phyloP scores from a whole-genome alignment of 345 rosid species.

The Arabidopsis suecica region DNA sequence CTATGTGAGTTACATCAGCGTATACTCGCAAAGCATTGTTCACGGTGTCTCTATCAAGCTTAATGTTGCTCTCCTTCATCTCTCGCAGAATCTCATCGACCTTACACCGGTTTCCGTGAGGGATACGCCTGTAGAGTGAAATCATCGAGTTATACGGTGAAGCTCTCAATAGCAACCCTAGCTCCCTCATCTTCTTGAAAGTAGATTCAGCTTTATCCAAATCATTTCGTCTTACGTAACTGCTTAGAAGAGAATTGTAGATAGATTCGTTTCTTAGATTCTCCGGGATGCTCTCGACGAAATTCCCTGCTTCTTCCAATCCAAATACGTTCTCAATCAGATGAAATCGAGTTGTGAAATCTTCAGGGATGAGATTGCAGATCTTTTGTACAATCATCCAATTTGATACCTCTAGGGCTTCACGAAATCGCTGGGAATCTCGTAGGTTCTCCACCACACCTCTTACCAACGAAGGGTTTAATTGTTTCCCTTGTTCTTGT shows the following conservation, averaged over 20 bases:
- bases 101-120: neutral
- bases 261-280: constrained; percentile 1
- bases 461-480: neutral
- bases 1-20: constrained; percentile 2
- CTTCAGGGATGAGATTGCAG: neutral
- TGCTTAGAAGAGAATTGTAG: neutral
- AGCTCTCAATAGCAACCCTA: constrained; percentile 22
- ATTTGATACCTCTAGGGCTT: constrained; percentile 20
- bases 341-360: neutral
- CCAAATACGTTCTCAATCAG: neutral
- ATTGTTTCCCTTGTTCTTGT: neutral
- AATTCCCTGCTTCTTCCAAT: constrained; percentile 8
- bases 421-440: neutral
- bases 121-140: neutral
- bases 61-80: constrained; percentile 18
- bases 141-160: constrained; percentile 18
- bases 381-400: constrained; percentile 6
- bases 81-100: constrained; percentile 16
- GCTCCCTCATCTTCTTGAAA: constrained; percentile 21
- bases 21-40: constrained; percentile 21
- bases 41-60: constrained; percentile 1
- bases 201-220: neutral
- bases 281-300: constrained; percentile 18
- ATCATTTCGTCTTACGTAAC: neutral
- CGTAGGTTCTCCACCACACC: neutral